Conservation (phyloP, 805 yeast genomes). For the Starmerella etchellsii region DNA sequence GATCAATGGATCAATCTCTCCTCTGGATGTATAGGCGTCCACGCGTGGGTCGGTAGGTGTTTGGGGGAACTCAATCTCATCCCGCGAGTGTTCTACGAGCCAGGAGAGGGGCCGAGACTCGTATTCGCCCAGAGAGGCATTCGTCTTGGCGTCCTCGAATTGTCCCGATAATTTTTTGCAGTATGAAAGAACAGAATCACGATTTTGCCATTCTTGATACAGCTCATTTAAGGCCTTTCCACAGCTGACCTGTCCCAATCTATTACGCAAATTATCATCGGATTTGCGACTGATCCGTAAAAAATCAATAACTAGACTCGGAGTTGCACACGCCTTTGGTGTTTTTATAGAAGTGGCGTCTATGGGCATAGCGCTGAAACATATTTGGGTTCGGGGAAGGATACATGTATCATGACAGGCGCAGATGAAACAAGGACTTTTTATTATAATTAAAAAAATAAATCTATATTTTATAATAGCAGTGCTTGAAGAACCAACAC, state of each 20-base stretch:
- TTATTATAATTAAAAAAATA: too few relatives aligned
- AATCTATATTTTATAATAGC: too few relatives aligned
- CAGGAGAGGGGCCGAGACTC: constrained; percentile 9
- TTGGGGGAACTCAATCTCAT: constrained; percentile 15
- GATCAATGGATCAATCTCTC: constrained; percentile 12
- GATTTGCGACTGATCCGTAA: constrained; percentile 23
- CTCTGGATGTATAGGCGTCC: constrained; percentile 21
- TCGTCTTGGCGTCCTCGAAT: constrained; percentile 3
- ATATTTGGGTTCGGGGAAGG: not conserved
- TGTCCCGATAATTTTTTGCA: constrained; percentile 13
- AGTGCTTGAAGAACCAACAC: too few relatives aligned
- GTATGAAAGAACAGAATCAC: constrained; percentile 16
- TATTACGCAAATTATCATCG: constrained; percentile 24
- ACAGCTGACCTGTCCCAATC: constrained; percentile 22
- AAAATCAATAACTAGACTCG: constrained; percentile 22
- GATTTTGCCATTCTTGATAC: constrained; percentile 16
- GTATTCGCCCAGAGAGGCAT: not conserved
- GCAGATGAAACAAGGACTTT: too few relatives aligned
- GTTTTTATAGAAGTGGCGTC: constrained; percentile 2
- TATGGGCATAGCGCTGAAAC: not conserved
- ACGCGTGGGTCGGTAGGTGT: constrained; percentile 21
- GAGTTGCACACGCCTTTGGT: constrained; percentile 19
- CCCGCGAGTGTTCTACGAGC: constrained; percentile 19
- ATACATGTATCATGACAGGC: too few relatives aligned
- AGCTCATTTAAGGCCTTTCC: constrained; percentile 11